Evolutionary conservation across 1,284 basidiomycete species (phyloP).

Genomic region (Taiwanofungus camphoratus): DNA sequence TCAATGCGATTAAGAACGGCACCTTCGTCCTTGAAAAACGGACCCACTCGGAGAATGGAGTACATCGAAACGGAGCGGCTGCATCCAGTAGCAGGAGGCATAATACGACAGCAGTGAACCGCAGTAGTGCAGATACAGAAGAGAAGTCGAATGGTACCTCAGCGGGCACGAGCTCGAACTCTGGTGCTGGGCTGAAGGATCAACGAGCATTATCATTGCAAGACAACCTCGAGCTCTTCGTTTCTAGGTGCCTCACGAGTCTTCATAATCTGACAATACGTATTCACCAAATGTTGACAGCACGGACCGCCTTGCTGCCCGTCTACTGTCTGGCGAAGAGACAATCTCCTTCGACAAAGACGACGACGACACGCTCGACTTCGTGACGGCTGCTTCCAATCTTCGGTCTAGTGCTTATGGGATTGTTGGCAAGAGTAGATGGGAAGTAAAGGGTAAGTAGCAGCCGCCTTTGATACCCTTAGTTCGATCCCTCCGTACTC

Average conservation of each 20-base stretch:
- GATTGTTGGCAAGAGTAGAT: slow-evolving; percentile 86
- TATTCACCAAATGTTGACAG: slow-evolving; percentile 46
- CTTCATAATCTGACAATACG: too few relatives aligned
- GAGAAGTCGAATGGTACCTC: slow-evolving; percentile 18
- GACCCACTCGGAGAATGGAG: slow-evolving; percentile 7
- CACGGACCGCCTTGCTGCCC: slow-evolving; percentile 70
- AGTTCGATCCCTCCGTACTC: too few relatives aligned
- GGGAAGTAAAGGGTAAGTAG: slow-evolving; percentile 91
- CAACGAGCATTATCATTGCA: slow-evolving; percentile 70
- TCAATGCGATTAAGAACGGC: slow-evolving; percentile 61
- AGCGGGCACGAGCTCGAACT: slow-evolving; percentile 13
- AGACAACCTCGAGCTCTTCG: slow-evolving; percentile 80
- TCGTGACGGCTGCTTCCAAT: slow-evolving; percentile 93
- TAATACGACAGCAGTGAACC: too few relatives aligned
- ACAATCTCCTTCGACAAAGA: slow-evolving; percentile 96
- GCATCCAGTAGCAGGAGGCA: too few relatives aligned
- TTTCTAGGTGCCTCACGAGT: slow-evolving; percentile 71
- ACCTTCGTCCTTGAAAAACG: slow-evolving; percentile 45
- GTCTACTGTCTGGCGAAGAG: slow-evolving; percentile 68
- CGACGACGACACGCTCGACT: slow-evolving; percentile 94
- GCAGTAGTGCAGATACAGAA: slow-evolving; percentile 9
- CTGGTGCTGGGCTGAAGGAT: slow-evolving; percentile 68
- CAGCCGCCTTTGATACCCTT: too few relatives aligned
- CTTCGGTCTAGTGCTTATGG: slow-evolving; percentile 87
- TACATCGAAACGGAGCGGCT: slow-evolving; percentile 12